Evolutionary conservation across 2,329 filamentous ascomycete species (phyloP).

Genomic region (Venturia nashicola): DNA sequence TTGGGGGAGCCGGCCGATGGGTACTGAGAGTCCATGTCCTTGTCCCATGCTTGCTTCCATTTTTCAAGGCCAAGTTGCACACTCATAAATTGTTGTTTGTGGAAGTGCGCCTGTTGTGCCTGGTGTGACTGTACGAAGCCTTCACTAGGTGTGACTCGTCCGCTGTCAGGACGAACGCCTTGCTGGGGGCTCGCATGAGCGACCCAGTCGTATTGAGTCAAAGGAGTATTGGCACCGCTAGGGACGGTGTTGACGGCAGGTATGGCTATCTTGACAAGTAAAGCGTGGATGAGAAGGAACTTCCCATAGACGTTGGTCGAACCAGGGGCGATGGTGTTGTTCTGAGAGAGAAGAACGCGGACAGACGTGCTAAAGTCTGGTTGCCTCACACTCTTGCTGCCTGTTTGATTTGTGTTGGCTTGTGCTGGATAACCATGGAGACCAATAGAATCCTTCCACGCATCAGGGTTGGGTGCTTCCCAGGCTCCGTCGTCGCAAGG

Average conservation of each 20-base stretch:
- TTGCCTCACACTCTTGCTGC: constrained; percentile 52
- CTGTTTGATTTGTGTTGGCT: constrained; percentile 44
- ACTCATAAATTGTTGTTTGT: not conserved
- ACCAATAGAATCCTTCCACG: constrained; percentile 55
- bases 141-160: constrained; percentile 31
- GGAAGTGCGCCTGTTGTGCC: constrained; percentile 15
- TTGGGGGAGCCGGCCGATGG: constrained; percentile 27
- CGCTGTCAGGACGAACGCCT: constrained; percentile 18
- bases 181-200: constrained; percentile 11
- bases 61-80: constrained; percentile 47
- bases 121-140: constrained; percentile 33
- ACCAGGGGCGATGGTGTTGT: constrained; percentile 48
- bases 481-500: constrained; percentile 63
- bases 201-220: constrained; percentile 48
- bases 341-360: constrained; percentile 46
- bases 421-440: constrained; percentile 47
- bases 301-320: constrained; percentile 63
- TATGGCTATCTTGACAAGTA: constrained; percentile 48
- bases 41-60: constrained; percentile 62
- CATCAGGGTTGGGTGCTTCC: constrained; percentile 48
- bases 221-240: constrained; percentile 37
- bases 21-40: constrained; percentile 57
- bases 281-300: constrained; percentile 58
- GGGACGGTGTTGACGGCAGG: constrained; percentile 22
- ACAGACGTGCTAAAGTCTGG: constrained; percentile 51